Base-by-base conservation (phyloP, 202 grass and related monocot species). In the Carex sylvatica region DNA sequence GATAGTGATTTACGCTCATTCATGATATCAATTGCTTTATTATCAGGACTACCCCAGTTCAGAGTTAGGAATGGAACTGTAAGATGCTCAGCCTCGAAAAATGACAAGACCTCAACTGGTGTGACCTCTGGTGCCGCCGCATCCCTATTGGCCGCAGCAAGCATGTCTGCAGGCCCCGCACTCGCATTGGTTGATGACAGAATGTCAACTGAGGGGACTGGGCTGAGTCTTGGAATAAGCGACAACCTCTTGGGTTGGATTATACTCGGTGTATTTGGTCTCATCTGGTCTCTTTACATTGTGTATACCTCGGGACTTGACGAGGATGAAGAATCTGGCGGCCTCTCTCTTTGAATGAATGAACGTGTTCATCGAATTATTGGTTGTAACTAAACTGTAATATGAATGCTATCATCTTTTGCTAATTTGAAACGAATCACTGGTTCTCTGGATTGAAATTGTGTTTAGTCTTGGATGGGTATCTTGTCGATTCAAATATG, bases 171-270 rank as follows among this genome's bases (percentile, higher is more conserved):
- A 6, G 85, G 60, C n/a, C 91, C 93, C 0, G 93, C 89, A 61
- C 73, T 97, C 33, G 93, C 93, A 28, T 91, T 97, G 65, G 93
- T 97, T 13, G 93, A 97, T 82, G 93, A 97, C 83, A 85, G 93
- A 83, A 91, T 97, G 93, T 89, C 82, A 18, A 97, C 93, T n/a
- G 93, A 97, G 86, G 93, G 93, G 72, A 97, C 91, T 51, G 93
- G 93, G 15, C 87, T 97, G 2, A 89, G 93, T 85, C 88, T 97
- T 3, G 93, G 93, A 14, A 85, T 97, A n/a, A 97, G 91, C 88
- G 91, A 93, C 87, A 97, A 97, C 91, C 83, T 97, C 78, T 91
- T 97, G 71, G 89, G 83, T 22, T 97, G 93, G 93, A 97, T 97
- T 78, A 54, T 97, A 44, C 73, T 97, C 10, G 93, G 91, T 5